Conservation (phyloP, 1,284 basidiomycete genomes). For the Boletus semigastroideus region DNA sequence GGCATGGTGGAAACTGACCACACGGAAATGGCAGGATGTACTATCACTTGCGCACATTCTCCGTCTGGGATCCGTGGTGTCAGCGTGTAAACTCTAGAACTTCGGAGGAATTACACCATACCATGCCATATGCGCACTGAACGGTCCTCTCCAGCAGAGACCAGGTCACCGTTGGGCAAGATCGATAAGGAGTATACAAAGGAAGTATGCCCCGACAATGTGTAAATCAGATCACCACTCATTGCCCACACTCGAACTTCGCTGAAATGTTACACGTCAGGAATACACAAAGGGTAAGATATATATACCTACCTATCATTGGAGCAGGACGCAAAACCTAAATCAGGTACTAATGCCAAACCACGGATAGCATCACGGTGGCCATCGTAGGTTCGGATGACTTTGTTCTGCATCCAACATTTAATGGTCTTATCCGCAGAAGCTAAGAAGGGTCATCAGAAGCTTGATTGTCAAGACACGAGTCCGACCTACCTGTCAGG, state of each 20-base stretch:
- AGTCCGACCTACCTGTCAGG: conserved; percentile 67
- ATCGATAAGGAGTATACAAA: conserved; percentile 92
- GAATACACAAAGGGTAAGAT: conserved; percentile 1
- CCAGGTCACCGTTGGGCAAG: conserved; percentile 73
- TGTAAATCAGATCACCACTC: conserved; percentile 73
- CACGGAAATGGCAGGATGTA: conserved; percentile 91
- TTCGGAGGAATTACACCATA: conserved; percentile 23
- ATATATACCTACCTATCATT: conserved; percentile 77
- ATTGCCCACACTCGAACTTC: conserved; percentile 92
- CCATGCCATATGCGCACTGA: conserved; percentile 80
- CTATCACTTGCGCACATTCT: conserved; percentile 82
- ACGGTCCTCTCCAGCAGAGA: conserved; percentile 83
- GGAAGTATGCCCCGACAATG: conserved; percentile 90
- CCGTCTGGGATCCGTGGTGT: conserved; percentile 47
- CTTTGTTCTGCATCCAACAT: conserved; percentile 80
- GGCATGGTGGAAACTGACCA: conserved; percentile 88
- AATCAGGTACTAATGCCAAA: conserved; percentile 75
- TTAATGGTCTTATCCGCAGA: conserved; percentile 96
- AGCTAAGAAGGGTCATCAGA: conserved; percentile 47
- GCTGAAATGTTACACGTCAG: conserved; percentile 40
- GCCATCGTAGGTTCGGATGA: conserved; percentile 74
- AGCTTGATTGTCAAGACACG: background rate
- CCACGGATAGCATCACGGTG: conserved; percentile 92
- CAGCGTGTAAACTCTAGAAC: background rate
- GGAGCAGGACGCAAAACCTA: conserved; percentile 92